Conservation (phyloP, 768 basidiomycete genomes). For the Cystoderma amianthinum region DNA sequence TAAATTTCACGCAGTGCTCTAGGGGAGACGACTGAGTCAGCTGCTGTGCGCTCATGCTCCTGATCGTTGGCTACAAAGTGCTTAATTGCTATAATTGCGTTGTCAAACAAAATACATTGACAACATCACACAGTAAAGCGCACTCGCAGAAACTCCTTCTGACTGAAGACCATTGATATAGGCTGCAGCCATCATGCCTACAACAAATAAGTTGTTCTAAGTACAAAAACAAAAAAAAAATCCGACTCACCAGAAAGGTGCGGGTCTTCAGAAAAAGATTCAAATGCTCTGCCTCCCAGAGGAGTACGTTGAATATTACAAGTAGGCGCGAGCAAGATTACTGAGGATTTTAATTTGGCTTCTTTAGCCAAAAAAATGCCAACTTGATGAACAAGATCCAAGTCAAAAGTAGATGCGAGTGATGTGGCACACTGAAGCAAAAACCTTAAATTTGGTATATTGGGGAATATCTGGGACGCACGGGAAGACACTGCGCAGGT, state of each 20-base stretch:
- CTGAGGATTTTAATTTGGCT: slow-evolving; percentile 57
- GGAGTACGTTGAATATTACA: slow-evolving; percentile 70
- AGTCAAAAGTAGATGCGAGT: slow-evolving; percentile 65
- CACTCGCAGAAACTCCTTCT: slow-evolving; percentile 55
- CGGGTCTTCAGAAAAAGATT: slow-evolving; percentile 70
- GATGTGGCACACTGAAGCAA: slow-evolving; percentile 54
- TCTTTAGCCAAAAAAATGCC: slow-evolving; percentile 59
- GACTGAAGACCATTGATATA: slow-evolving; percentile 67
- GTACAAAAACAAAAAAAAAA: too few species aligned
- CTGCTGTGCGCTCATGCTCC: slow-evolving; percentile 63
- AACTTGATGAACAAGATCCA: slow-evolving; percentile 43
- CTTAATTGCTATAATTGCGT: slow-evolving; percentile 44
- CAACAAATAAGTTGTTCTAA: slow-evolving; percentile 5
- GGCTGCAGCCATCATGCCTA: slow-evolving; percentile 54
- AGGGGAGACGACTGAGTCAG: slow-evolving; percentile 56
- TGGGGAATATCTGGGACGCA: slow-evolving; percentile 16
- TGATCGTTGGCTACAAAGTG: slow-evolving; percentile 73
- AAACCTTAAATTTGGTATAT: slow-evolving; percentile 3
- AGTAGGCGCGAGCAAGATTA: slow-evolving; percentile 63
- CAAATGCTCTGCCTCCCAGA: slow-evolving; percentile 56
- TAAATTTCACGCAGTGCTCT: slow-evolving; percentile 69
- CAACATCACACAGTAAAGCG: slow-evolving; percentile 6
- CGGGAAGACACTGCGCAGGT: slow-evolving; percentile 61
- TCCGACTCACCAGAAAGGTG: slow-evolving; percentile 44
- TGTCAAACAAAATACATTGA: background rate